A percentile compares a stretch with the other conserved stretches of the same genome.
Conservation (phyloP, 768 basidiomycete species). For the Sistotremastrum suecicum region DNA sequence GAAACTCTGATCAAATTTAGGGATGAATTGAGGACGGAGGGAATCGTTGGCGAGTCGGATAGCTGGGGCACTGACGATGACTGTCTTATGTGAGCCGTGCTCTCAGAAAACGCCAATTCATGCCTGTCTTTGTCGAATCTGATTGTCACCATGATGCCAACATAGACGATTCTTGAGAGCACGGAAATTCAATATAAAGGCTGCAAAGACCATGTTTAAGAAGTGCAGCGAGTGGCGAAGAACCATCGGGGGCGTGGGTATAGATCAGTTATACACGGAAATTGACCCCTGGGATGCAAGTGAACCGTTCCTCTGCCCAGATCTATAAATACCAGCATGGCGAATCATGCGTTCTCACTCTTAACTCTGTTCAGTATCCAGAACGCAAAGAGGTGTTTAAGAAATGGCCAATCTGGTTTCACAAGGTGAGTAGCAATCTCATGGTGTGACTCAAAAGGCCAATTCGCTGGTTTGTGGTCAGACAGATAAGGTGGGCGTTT, state of each 20-base stretch:
- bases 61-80: slow-evolving; percentile 45
- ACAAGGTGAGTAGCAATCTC: slow-evolving; percentile 35
- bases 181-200: slow-evolving; percentile 44
- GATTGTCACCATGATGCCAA: not conserved
- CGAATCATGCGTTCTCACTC: not conserved
- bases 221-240: slow-evolving; percentile 58
- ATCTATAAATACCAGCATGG: not conserved
- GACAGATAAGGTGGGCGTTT: slow-evolving; percentile 48
- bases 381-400: slow-evolving; percentile 56
- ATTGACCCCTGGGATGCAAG: slow-evolving; percentile 63
- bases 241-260: slow-evolving; percentile 47
- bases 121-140: not conserved
- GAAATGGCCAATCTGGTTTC: slow-evolving; percentile 69
- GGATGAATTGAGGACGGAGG: slow-evolving; percentile 34
- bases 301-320: slow-evolving; percentile 1
- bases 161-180: slow-evolving; percentile 60
- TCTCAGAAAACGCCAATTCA: not conserved
- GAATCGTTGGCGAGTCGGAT: slow-evolving; percentile 43
- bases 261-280: slow-evolving; percentile 45
- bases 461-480: slow-evolving; percentile 12
- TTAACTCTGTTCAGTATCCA: slow-evolving; percentile 35
- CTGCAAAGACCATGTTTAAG: slow-evolving; percentile 49
- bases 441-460: not conserved
- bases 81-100: slow-evolving; percentile 38
- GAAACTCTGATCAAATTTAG: slow-evolving; percentile 38